A percentile compares a stretch with the other conserved stretches of the same genome.
Conservation (phyloP, 768 basidiomycete genomes). For the Gautieria morchelliformis region DNA sequence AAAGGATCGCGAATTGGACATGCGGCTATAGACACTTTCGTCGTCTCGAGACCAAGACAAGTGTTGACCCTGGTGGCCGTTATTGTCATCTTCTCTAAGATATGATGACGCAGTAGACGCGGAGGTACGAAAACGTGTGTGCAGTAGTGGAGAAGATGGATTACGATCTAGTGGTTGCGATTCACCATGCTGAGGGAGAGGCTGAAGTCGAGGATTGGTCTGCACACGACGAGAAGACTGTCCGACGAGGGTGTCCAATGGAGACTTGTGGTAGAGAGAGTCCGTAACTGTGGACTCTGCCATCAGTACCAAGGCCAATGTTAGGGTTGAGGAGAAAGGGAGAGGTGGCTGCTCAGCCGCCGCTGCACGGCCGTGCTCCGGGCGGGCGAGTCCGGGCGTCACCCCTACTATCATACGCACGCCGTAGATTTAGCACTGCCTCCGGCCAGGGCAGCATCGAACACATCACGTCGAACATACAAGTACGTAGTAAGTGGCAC, state of each 20-base stretch:
- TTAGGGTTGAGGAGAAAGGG: not conserved
- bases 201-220: not conserved
- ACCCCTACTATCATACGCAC: too few relatives aligned
- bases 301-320: not conserved
- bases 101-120: conserved; percentile 24
- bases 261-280: conserved; percentile 35
- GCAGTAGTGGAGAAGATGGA: conserved; percentile 39
- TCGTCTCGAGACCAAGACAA: conserved; percentile 18
- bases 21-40: conserved; percentile 34
- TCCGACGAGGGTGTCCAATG: conserved; percentile 48
- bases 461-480: too few relatives aligned
- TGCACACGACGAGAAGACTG: conserved; percentile 35
- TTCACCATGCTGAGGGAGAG: not conserved
- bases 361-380: too few relatives aligned
- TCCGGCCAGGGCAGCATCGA: too few relatives aligned
- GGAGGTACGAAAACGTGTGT: conserved; percentile 37
- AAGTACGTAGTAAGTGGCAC: too few relatives aligned
- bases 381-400: too few relatives aligned
- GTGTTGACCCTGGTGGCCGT: conserved; percentile 12
- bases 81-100: conserved; percentile 25
- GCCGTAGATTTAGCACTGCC: too few relatives aligned
- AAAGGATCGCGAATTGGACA: conserved; percentile 19
- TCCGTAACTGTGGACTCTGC: not conserved
- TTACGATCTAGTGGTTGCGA: conserved; percentile 7
- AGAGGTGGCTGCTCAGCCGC: not conserved